Base-by-base conservation (phyloP, 2,329 filamentous ascomycete genomes). In the Dothideomycetes sp. region DNA sequence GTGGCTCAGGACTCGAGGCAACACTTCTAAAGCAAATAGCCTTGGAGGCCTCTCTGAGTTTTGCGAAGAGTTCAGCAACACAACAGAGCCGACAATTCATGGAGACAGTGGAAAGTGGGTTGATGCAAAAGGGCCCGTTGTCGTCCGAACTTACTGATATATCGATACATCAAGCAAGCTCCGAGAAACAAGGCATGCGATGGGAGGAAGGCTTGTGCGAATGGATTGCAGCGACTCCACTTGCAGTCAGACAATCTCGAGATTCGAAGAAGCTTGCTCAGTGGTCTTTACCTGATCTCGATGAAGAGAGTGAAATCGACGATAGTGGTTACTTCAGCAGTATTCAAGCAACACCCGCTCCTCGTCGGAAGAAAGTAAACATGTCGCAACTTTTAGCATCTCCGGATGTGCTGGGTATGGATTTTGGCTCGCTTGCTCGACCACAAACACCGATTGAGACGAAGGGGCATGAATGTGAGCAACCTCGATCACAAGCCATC, bases 191-290 rank as follows among this genome's bases (percentile, higher is more conserved):
- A 9, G 27, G 57, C 3, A 63, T 62, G 39, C 53, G 57, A 16
- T 67, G 64, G 63, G 64, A 68, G 48, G 64, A 65, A 33, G 64
- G 62, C 8, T 60, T 68, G 24, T 62, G 62, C 17, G 65, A 68
- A 45, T 68, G 64, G 64, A 59, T 67, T n/a, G 53, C 56, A 1
- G 60, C 55, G 25, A 66, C 65, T 7, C 64, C 65, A 0, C 59
- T 47, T 10, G 22, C 22, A 8, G 20, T 13, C 11, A 25, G 10
- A n/a, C 23, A 40, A 22, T 12, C 11, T n/a, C 13, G 9, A 19
- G 11, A 7, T 5, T 12, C 7, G 8, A 16, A n/a, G 16, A 24
- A 18, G 4, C 10, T 3, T 18, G 22, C 11, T 31, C 27, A 13
- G 13, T n/a, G n/a, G n/a, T n/a, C n/a, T n/a, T n/a, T n/a, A n/a